phyloP scores from a whole-genome alignment of 2,329 filamentous ascomycete genomes.

The Fusarium oxysporum region DNA sequence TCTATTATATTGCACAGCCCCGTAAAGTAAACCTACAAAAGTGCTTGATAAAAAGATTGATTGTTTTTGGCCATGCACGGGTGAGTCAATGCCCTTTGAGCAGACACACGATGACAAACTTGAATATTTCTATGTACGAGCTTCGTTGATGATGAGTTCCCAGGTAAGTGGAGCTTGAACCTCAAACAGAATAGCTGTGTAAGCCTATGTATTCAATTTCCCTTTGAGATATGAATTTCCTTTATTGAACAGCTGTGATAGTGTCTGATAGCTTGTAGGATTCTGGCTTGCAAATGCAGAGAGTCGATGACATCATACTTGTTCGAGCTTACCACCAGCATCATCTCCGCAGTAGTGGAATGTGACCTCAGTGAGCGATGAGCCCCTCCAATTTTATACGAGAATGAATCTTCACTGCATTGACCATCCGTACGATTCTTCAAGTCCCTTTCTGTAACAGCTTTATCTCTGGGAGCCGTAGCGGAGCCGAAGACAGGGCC shows the following conservation, averaged over 20 bases:
- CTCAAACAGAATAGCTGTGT: accelerated
- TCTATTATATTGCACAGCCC: background rate
- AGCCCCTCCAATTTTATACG: background rate
- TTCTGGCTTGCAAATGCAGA: too few relatives aligned
- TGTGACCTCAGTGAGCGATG: background rate
- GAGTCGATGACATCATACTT: background rate
- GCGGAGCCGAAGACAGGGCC: constrained; percentile 8
- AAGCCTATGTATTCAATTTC: accelerated
- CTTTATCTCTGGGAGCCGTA: background rate
- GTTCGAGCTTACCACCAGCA: background rate
- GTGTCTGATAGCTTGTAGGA: too few relatives aligned
- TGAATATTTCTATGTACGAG: background rate
- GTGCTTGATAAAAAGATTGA: background rate
- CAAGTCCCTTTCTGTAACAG: background rate
- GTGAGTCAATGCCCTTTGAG: background rate
- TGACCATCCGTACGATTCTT: background rate
- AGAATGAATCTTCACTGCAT: background rate
- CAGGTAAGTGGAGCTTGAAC: accelerated
- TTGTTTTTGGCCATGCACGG: too few relatives aligned
- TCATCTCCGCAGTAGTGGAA: background rate
- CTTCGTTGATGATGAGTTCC: background rate
- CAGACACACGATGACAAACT: background rate
- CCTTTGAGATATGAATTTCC: accelerated
- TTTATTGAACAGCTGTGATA: background rate
- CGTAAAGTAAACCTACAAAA: background rate